Evolutionary conservation across 345 rosid genomes (phyloP).

Genomic region (Citrus maxima): DNA sequence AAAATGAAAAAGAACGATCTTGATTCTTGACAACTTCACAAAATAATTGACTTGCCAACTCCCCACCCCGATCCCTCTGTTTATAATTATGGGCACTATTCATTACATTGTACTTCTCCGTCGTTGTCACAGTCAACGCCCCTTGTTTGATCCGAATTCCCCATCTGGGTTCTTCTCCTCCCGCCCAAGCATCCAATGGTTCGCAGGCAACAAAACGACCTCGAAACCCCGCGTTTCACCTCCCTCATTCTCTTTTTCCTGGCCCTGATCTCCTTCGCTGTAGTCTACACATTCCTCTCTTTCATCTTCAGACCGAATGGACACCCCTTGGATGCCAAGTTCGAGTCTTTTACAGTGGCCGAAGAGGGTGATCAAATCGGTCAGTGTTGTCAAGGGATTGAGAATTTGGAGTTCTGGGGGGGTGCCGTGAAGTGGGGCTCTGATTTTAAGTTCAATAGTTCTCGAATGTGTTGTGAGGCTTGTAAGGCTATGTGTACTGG

Average conservation of each 20-base stretch:
- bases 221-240: constrained; percentile 55
- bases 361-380: constrained; percentile 20
- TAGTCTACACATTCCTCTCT: constrained; percentile 72
- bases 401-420: constrained; percentile 96
- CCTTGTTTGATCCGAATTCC: constrained; percentile 2
- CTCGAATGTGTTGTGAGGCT: constrained; percentile 70
- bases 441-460: constrained; percentile 76
- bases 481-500: constrained; percentile 92
- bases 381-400: constrained; percentile 79
- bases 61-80: background rate
- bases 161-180: background rate
- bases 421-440: constrained; percentile 96
- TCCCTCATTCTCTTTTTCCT: constrained; percentile 45
- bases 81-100: constrained; percentile 11
- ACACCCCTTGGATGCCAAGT: constrained; percentile 4
- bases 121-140: background rate
- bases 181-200: constrained; percentile 38
- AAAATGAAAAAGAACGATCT: background rate
- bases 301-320: constrained; percentile 32
- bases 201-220: constrained; percentile 58
- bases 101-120: background rate
- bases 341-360: constrained; percentile 13
- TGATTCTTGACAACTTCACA: background rate
- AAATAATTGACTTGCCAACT: background rate
- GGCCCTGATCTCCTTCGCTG: constrained; percentile 53